Evolutionary conservation across 2,329 filamentous ascomycete species (phyloP), one percentile per base, ranked within the genome.

Genomic region (Nemania sp.): DNA sequence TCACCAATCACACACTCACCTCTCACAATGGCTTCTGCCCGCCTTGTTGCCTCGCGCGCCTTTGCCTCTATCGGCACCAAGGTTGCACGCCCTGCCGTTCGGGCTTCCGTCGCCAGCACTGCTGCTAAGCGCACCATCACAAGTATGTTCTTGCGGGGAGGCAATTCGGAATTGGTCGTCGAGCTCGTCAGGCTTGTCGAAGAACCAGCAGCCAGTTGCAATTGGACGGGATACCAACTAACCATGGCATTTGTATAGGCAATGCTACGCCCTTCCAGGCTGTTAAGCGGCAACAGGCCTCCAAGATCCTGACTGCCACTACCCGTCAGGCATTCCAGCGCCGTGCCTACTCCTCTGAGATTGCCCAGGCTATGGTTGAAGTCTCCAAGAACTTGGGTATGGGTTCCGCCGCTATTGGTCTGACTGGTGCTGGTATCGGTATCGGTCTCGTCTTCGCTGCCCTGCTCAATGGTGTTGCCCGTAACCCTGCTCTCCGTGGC

Each of bases 361-460:
- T 92, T 77, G 88, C 89, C 80, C 82, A 88, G 76, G 89, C 89
- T 77, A 87, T 92, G 81, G 89, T 92, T 75, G 88, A 91, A 83
- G 88, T 90, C 79, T 91, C 89, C 78, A 89, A 91, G 85, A 91
- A 91, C 86, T 76, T 91, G 72, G 89, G 89, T 84, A 91, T 91
- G 88, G 89, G 89, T 78, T 81, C 86, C 69, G 90, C 90, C 72
- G 90, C 90, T 81, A 91, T 95, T 74, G 90, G 90, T 88, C 88
- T 95, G 72, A 90, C 88, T 74, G 88, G 88, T 88, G 88, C 89
- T 74, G 89, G 90, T 91, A 90, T 94, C 77, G 90, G 90, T 90
- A 95, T 94, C 79, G 90, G 90, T 83, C 86, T 93, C 74, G 90
- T 95, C 75, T 95, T 95, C 86, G 90, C 88, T 74, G 86, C 89